These are phyloP conservation scores for Lindgomyces ingoldianus DNA, from an alignment of 495 filamentous ascomycete species.

Conservation along the genomic window DNA sequence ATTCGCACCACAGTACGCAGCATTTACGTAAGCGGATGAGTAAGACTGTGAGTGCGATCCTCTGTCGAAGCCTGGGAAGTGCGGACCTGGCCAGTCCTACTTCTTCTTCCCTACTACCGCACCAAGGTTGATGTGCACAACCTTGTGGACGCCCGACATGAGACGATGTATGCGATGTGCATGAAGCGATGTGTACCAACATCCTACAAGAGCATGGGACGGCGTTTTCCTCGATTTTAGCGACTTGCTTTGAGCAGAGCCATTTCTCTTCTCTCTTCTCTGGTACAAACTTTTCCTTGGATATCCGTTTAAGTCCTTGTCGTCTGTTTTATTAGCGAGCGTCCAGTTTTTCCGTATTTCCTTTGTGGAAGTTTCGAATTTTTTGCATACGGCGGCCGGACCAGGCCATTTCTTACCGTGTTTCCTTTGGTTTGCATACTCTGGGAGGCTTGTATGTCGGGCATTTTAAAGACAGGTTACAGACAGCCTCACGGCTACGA, in stretches of 20 bases:
- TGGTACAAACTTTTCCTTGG: constrained; percentile 40
- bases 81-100: constrained; percentile 34
- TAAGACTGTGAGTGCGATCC: constrained; percentile 15
- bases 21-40: constrained; percentile 51
- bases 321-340: constrained; percentile 40
- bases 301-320: constrained; percentile 36
- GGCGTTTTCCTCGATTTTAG: constrained; percentile 37
- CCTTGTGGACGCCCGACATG: constrained; percentile 41
- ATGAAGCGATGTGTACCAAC: constrained; percentile 39
- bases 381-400: constrained; percentile 38
- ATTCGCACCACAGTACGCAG: constrained; percentile 62
- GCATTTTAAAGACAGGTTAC: constrained; percentile 56
- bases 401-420: constrained; percentile 38
- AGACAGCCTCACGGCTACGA: constrained; percentile 61
- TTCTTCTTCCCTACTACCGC: constrained; percentile 22
- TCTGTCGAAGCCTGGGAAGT: constrained; percentile 34
- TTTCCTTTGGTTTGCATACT: constrained; percentile 47
- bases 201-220: constrained; percentile 37
- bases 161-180: constrained; percentile 45
- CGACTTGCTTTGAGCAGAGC: constrained; percentile 18
- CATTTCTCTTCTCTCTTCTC: constrained; percentile 33
- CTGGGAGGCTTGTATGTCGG: constrained; percentile 48
- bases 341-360: constrained; percentile 33
- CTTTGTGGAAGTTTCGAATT: neutral
- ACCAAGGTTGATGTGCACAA: constrained; percentile 35